These are phyloP conservation scores for Gossypium aridum DNA, from an alignment of 441 rosid genomes.

Conservation along the genomic window DNA sequence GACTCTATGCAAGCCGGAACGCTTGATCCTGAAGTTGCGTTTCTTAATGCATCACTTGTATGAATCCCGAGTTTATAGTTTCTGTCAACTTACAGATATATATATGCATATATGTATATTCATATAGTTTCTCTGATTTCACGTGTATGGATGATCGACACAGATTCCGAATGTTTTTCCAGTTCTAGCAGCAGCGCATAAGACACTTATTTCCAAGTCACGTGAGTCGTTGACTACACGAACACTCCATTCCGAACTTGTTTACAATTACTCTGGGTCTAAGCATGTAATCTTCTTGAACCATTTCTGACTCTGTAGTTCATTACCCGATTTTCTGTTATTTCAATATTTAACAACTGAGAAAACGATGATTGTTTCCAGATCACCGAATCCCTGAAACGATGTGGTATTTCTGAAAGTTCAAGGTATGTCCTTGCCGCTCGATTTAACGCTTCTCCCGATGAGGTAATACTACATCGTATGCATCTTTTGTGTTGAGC, in stretches of 20 bases:
- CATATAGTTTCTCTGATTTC: slow-evolving; percentile 1
- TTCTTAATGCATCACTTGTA: slow-evolving; percentile 42
- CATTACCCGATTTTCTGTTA: background rate
- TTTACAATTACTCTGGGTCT: slow-evolving; percentile 82
- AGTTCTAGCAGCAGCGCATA: slow-evolving; percentile 80
- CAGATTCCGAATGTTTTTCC: slow-evolving; percentile 87
- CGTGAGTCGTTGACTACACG: slow-evolving; percentile 69
- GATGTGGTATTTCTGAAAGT: slow-evolving; percentile 75
- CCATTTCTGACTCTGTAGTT: slow-evolving; percentile 8
- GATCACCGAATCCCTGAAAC: slow-evolving; percentile 88
- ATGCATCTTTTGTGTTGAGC: background rate
- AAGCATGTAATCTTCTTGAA: slow-evolving; percentile 54
- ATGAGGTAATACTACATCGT: slow-evolving; percentile 48
- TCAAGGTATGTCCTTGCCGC: slow-evolving; percentile 71
- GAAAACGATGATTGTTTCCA: slow-evolving; percentile 3
- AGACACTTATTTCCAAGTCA: slow-evolving; percentile 65
- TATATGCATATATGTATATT: background rate
- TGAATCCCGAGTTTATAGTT: background rate
- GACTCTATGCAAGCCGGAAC: slow-evolving; percentile 63
- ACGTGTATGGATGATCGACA: background rate
- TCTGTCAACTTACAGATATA: background rate
- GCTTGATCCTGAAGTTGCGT: slow-evolving; percentile 69
- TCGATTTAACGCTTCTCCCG: slow-evolving; percentile 58
- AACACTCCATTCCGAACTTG: slow-evolving; percentile 89
- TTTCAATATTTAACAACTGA: background rate